Conservation (phyloP, 2,329 filamentous ascomycete species). For the Magnaporthiopsis rhizophila region DNA sequence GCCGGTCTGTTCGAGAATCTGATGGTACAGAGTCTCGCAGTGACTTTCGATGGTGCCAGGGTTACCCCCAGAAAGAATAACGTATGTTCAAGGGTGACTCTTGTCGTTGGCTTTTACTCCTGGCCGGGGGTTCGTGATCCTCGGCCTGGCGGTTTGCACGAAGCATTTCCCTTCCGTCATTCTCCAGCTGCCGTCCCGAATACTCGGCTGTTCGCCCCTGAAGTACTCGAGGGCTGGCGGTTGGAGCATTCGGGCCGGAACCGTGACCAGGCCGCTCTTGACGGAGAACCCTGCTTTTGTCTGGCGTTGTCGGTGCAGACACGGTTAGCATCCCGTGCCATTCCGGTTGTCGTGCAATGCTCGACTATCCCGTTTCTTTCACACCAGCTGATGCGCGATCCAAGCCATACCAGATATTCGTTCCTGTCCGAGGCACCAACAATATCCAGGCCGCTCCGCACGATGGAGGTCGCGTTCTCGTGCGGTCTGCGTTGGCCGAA, state of each 20-base stretch:
- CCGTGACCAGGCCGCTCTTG: constrained; percentile 55
- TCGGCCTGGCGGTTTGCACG: too few relatives aligned
- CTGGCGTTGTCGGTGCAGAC: constrained; percentile 24
- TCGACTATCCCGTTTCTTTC: too few relatives aligned
- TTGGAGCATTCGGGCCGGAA: constrained; percentile 60
- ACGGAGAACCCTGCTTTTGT: constrained; percentile 50
- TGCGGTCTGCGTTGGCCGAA: constrained; percentile 56
- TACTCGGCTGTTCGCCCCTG: constrained; percentile 19
- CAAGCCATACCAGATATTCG: not conserved
- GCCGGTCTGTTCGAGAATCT: not conserved
- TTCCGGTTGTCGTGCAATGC: not conserved
- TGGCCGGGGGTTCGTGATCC: too few relatives aligned
- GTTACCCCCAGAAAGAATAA: too few relatives aligned
- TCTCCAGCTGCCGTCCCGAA: constrained; percentile 59
- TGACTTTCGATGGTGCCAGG: not conserved
- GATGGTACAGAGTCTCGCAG: not conserved
- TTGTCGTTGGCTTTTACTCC: too few relatives aligned
- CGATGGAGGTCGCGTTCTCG: constrained; percentile 60
- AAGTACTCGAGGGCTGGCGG: constrained; percentile 55
- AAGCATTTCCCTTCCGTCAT: constrained; percentile 40
- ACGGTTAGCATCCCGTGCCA: not conserved
- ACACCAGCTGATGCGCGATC: not conserved
- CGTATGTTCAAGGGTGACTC: too few relatives aligned
- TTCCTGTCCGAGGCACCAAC: constrained; percentile 43
- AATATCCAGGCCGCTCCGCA: constrained; percentile 43